Evolutionary conservation across 345 rosid species (phyloP), one percentile per base, ranked within the genome.

Genomic region (Moricandia moricandioides): DNA sequence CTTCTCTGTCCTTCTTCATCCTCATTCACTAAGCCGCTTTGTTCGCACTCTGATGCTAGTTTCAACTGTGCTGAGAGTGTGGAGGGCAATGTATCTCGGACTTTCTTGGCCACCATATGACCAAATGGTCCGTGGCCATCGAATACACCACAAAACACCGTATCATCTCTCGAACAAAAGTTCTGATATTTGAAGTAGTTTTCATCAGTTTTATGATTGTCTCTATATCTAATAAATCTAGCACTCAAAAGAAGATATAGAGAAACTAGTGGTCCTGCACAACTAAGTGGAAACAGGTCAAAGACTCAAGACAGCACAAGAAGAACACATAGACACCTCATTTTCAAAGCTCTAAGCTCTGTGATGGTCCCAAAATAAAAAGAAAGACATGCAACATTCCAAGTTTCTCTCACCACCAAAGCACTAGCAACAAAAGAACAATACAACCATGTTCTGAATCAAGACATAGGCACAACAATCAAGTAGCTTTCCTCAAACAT

Each of bases 121-220:
- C 98, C 98, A 49, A 77, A 88, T 56, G 97, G 98, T 72, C 98
- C 98, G 26, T 94, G 98, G 43, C 98, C 98, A 78, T 94, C 98
- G 63, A 94, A 94, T 62, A 94, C 92, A 59, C 98, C 98, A 69
- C 98, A 94, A 66, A 91, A 91, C 52, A 86, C 74, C 8, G 93
- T 84, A 45, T 88, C 95, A 2, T 82, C 81, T 80, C 86, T 87
- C 4, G 95, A 82, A 71, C 84, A 69, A 84, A 85, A 91, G 72
- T 88, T 88, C 98, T 94, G 86, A 43, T 72, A 80, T 74, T 56
- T 67, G 69, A 75, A 85, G 69, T 58, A 62, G 57, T 54, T 67
- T 60, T 35, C 62, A 13, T 8, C 37, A 75, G 73, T 60, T 75
- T 29, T 13, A 56, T 5, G 47, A 18, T 34, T 71, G 72, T 66